Evolutionary conservation across 2,329 filamentous ascomycete genomes (phyloP), one percentile per base, ranked within the genome.

Genomic region (Fusarium fujikuroi): DNA sequence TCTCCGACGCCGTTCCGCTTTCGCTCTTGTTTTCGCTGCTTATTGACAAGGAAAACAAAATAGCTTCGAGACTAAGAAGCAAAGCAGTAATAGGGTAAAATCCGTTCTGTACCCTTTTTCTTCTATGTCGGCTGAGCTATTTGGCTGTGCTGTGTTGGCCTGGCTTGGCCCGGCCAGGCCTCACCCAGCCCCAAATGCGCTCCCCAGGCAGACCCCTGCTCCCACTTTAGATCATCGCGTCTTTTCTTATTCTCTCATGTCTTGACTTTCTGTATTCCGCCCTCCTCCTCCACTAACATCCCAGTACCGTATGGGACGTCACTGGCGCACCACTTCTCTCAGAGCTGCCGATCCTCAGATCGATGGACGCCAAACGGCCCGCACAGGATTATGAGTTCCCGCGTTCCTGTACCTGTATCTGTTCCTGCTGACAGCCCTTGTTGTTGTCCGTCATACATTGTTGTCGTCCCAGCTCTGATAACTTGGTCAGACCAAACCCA

Each of bases 301-400:
- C 75, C 61, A 74, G 75, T 53, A 68, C 57, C 67, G 66, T 69
- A 70, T 57, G 63, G 73, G 63, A 77, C 75, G 75, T 76, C 70
- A 76, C 70, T 76, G 75, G 66, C 65, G 74, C 74, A 77, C 70
- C 61, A 60, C 65, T 74, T 72, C 53, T 60, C 50, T 57, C 64
- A 56, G 58, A 57, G 66, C 66, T 77, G 75, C 63, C 75, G 75
- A 77, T 77, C 75, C 70, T 56, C 47, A 76, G 75, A 77, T 77
- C 75, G 75, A 76, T 76, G 68, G 61, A 71, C 71, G 70, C 68
- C 71, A 72, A 76, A 75, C 75, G 73, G 71, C 75, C 75, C 73
- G 74, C 68, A 53, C 47, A 75, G 66, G 46, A 65, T 67, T 63
- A 64, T 60, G 34, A 63, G 60, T 37, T 70, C 58, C 73, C 68